Evolutionary conservation across 192 early-diverging fungal species (phyloP), one percentile per base, ranked within the genome.

Genomic region (Pecoramyces ruminantium): DNA sequence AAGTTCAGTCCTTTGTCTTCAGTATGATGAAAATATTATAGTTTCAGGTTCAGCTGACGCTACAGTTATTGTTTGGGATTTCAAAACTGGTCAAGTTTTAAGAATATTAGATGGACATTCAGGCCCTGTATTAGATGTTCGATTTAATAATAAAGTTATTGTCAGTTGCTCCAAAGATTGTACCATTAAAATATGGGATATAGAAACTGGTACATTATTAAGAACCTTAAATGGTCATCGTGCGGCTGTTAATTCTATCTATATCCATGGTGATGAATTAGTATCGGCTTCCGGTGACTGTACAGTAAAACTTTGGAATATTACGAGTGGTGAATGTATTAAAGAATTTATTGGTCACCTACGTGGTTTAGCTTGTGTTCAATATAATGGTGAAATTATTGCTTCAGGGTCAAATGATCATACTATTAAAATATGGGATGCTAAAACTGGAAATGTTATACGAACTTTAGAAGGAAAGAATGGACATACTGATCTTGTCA

Each of bases 111-210:
- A 28, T 17, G 86, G 87, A 9, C 88, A 89, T 83, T 78, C 79
- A 8, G 86, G 85, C 29, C 81, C 83, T 16, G 88, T 89, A 29
- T 81, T 88, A 79, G 13, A 92, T 94, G 29, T 96, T 11, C 51
- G 51, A 8, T 67, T 98, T 84, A 87, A 95, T 83, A 83, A 88
- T 51, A 80, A 87, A 29, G 82, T 88, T 40, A 88, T 96, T 17
- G 93, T 97, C 21, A 93, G 92, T 14, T 97, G 96, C 84, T 96
- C 95, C 78, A 96, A 97, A 86, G 97, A 99, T 85, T 92, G 92
- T 40, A 93, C 95, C 0, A 93, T 99, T 77, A 92, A 93, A 81
- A 90, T 97, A 27, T 98, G 97, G 97, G 84, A 88, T 13, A 84
- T 92, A 42, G 82, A 87, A 39, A 88, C 88, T n/a, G 92, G 93